Percentiles rank a stretch among this genome's conserved stretches.
phyloP scores from a whole-genome alignment of 306 rosid genomes.

The Delonix regia region DNA sequence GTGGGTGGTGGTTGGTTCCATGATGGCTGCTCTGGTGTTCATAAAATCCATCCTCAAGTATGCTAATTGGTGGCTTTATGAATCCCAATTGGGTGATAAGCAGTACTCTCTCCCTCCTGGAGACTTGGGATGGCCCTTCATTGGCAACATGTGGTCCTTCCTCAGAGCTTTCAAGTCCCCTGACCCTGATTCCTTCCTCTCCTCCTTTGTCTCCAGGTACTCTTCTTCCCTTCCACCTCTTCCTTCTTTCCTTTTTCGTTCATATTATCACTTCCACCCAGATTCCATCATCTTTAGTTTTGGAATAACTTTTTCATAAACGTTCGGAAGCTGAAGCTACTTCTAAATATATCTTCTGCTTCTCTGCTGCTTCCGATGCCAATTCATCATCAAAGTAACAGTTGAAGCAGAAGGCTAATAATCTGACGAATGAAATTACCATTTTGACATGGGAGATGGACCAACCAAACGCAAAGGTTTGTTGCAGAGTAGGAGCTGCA shows the following conservation, averaged over 20 bases:
- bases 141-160: conserved; percentile 97
- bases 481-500: background rate
- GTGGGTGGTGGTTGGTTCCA: conserved; percentile 31
- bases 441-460: background rate
- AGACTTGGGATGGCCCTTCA: conserved; percentile 86
- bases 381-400: no score
- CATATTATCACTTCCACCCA: no score
- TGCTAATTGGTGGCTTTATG: conserved; percentile 68
- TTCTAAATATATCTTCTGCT: no score
- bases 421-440: no score
- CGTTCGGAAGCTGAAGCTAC: no score
- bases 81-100: conserved; percentile 56
- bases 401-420: no score
- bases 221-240: no score
- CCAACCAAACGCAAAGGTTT: background rate
- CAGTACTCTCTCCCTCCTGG: conserved; percentile 82
- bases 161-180: conserved; percentile 82
- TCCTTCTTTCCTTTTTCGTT: background rate
- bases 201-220: conserved; percentile 70
- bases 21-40: conserved; percentile 27
- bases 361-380: no score
- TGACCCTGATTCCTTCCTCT: conserved; percentile 79
- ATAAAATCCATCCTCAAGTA: conserved; percentile 49
- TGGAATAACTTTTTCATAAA: no score
- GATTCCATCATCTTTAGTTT: no score